A percentile compares a stretch with the other conserved stretches of the same genome.
Evolutionary conservation across 345 rosid species (phyloP).

Genomic region (Reutealis trisperma): DNA sequence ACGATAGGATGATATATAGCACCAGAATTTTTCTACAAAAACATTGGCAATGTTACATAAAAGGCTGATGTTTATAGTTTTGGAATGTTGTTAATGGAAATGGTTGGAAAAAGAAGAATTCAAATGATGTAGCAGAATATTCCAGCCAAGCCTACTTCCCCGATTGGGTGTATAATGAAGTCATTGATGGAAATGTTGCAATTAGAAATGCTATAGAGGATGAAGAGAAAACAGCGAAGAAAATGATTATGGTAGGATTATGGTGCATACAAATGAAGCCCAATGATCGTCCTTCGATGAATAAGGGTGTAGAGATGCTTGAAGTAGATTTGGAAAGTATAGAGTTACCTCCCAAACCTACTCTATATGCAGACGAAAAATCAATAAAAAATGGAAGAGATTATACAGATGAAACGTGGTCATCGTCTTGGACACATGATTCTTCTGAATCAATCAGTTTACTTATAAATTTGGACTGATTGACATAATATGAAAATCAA

Average conservation of each 20-base stretch:
- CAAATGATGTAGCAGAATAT: slow-evolving; percentile 1
- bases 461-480: slow-evolving; percentile 9
- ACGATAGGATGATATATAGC: slow-evolving; percentile 28
- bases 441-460: slow-evolving; percentile 13
- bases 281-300: slow-evolving; percentile 21
- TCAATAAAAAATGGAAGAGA: not conserved
- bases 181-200: slow-evolving; percentile 4
- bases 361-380: slow-evolving; percentile 3
- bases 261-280: slow-evolving; percentile 30
- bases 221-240: slow-evolving; percentile 10
- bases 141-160: slow-evolving; percentile 24
- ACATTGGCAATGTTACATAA: slow-evolving; percentile 21
- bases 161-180: slow-evolving; percentile 20
- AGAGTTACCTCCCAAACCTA: slow-evolving; percentile 21
- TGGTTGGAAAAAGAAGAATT: slow-evolving; percentile 20
- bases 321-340: slow-evolving; percentile 18
- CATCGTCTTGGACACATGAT: slow-evolving; percentile 12
- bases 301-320: slow-evolving; percentile 20
- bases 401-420: slow-evolving; percentile 9
- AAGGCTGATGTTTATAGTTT: slow-evolving; percentile 30
- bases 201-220: not conserved
- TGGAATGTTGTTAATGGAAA: slow-evolving; percentile 25
- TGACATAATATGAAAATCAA: not conserved
- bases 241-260: slow-evolving; percentile 18
- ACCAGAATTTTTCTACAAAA: slow-evolving; percentile 23